Conservation (phyloP, 2,329 filamentous ascomycete genomes). For the Trichothecium roseum region DNA sequence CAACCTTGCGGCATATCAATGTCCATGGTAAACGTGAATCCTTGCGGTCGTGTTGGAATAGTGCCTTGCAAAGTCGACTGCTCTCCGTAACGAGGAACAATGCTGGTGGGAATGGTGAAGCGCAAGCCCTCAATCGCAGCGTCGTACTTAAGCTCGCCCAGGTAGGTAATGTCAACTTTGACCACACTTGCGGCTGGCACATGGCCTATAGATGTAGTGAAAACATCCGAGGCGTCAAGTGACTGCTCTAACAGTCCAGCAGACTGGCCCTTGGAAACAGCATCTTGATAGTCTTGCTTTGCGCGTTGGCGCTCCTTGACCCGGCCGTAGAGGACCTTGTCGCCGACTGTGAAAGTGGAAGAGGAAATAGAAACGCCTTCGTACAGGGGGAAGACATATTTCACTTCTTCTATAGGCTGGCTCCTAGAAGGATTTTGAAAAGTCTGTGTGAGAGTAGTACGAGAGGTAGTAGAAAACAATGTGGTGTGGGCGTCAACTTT, state of each 20-base stretch:
- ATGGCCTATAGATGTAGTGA: conserved; percentile 58
- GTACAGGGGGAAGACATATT: conserved; percentile 62
- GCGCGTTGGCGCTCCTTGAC: conserved; percentile 59
- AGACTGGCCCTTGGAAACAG: conserved; percentile 45
- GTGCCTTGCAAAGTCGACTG: conserved; percentile 1
- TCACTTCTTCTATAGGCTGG: conserved; percentile 30
- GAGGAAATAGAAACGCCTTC: conserved; percentile 60
- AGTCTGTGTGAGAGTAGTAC: conserved; percentile 40
- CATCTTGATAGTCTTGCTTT: conserved; percentile 46
- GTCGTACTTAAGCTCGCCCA: conserved; percentile 64
- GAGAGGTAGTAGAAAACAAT: conserved; percentile 43
- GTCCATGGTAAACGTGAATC: conserved; percentile 21
- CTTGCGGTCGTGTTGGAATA: conserved; percentile 4
- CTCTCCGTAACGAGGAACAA: conserved; percentile 56
- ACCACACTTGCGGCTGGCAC: conserved; percentile 48
- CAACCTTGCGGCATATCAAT: conserved; percentile 39
- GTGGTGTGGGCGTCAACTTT: conserved; percentile 47
- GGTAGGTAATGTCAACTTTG: conserved; percentile 52
- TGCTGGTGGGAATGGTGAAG: conserved; percentile 56
- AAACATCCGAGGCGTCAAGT: conserved; percentile 50
- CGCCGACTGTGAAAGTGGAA: conserved; percentile 54
- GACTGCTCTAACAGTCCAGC: conserved; percentile 58
- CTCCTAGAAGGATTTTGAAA: conserved; percentile 46
- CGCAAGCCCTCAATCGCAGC: conserved; percentile 55
- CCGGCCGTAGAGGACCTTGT: conserved; percentile 48